Base-by-base conservation (phyloP, 345 rosid species). In the Citrus hindsii region DNA sequence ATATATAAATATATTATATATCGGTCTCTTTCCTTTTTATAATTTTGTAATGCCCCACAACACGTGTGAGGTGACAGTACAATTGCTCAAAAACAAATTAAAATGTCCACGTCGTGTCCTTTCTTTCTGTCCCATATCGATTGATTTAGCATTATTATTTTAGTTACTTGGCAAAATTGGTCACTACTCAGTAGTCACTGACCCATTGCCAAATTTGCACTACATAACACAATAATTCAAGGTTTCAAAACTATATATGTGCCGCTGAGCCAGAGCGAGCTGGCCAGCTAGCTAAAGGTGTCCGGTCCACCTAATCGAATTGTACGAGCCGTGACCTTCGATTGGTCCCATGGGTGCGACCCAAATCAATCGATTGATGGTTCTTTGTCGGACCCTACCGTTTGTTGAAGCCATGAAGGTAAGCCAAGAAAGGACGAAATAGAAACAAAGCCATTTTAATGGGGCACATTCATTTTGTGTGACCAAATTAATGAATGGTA, bases 51-150 rank as follows among this genome's bases (percentile, higher is more conserved):
- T 38, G 74, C 9, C 73, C 79, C 79, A 68, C 79, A 25, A 4
- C 79, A 77, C 74, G 79, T 77, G 79, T 77, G 79, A 67, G 55
- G 38, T 68, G 79, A 69, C 74, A 69, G 73, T 33, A 53, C 38
- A 53, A 53, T 76, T 27, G 73, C 35, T 37, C 55, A 22, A 33
- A 55, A 56, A 67, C 37, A 68, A 76, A 58, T 22, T 7, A 32
- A 65, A 22, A 51, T 48, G 71, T 64, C 78, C 61, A 16, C 40
- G 33, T 75, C 69, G 46, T 51, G 78, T 65, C 61, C n/a, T 65
- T 65, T 32, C 48, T 67, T 66, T 1, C 12, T 55, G 73, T 25
- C 56, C 65, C 73, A 33, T 76, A 13, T 55, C 37, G 37, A 37
- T 37, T 67, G 13, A 28, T 65, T 72, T 16, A 24, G 25, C 27